These are phyloP conservation scores for Hippophae tibetana DNA, from an alignment of 306 rosid genomes.

Conservation along the genomic window DNA sequence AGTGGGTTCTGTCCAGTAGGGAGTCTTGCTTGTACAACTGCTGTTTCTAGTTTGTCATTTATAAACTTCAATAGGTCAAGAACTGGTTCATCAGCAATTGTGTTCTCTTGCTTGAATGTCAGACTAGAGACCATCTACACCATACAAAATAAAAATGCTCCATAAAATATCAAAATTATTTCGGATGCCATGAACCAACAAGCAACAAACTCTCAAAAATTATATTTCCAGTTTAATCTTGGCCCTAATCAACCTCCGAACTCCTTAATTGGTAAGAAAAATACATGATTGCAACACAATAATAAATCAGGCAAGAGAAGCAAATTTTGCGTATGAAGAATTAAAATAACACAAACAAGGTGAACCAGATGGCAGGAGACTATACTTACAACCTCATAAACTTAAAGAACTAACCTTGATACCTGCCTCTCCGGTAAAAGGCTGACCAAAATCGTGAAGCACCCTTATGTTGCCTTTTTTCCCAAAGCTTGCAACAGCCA, in stretches of 20 bases:
- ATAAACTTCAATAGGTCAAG: conserved; percentile 67
- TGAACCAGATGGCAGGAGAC: too few species aligned
- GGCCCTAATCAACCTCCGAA: too few species aligned
- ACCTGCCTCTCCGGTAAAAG: conserved; percentile 75
- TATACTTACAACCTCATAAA: too few species aligned
- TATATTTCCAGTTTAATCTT: too few species aligned
- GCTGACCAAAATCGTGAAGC: conserved; percentile 75
- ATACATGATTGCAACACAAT: too few species aligned
- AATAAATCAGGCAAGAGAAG: too few species aligned
- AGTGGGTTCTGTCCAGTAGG: conserved; percentile 77
- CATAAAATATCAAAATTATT: too few species aligned
- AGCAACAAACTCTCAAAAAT: too few species aligned
- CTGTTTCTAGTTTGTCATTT: conserved; percentile 53
- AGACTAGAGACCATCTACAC: conserved; percentile 75
- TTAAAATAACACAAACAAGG: too few species aligned
- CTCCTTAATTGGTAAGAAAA: too few species aligned
- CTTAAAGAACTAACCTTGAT: conserved; percentile 40
- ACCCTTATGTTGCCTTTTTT: conserved; percentile 70
- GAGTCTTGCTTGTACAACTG: conserved; percentile 67
- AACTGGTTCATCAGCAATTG: conserved; percentile 67
- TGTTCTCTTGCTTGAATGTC: conserved; percentile 83
- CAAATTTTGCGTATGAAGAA: too few species aligned
- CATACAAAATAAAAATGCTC: background rate
- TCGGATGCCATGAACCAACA: too few species aligned
- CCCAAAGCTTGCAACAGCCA: conserved; percentile 90